Evolutionary conservation across 805 yeast genomes (phyloP), one percentile per base, ranked within the genome.

Genomic region (Saccharomycopsis fermentans): DNA sequence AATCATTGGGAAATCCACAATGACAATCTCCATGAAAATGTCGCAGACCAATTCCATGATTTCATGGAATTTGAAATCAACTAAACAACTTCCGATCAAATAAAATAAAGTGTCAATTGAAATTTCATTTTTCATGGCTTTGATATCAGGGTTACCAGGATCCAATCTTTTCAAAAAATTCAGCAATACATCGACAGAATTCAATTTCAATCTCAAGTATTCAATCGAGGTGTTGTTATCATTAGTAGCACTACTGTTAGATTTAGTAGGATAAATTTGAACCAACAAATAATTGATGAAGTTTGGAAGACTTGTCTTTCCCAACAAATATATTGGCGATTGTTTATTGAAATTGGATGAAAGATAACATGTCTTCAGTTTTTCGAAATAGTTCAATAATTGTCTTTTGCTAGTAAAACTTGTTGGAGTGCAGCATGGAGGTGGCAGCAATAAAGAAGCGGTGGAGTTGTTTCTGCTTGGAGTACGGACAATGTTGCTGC

Each of bases 21-120:
- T 67, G 5, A 87, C 74, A 32, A 80, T 71, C 56, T 79, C 82
- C 66, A 83, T 85, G 64, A 86, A 80, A 1, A 87, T 76, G 63
- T 86, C 92, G 62, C 87, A 79, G 29, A 89, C 69, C 2, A 87
- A 84, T 59, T 77, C 77, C 59, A 86, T 71, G n/a, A 84, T 76
- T 4, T 39, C 2, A 65, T 89, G 90, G 67, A 88, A 88, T 0
- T 96, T 95, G 72, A 84, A 88, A 69, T 88, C 96, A 62, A 82
- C 84, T 39, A 86, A 77, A 61, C 89, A 79, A 9, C 86, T 83
- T 1, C 94, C 95, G 21, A 87, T 67, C 27, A 85, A 66, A 40
- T 83, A 79, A 63, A 77, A 77, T 52, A 86, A 71, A 3, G 87
- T 71, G 56, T 81, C 75, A 0, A 79, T 73, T 0, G 86, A 84